phyloP scores from a whole-genome alignment of 1,284 basidiomycete genomes.

The Athelia sp. region DNA sequence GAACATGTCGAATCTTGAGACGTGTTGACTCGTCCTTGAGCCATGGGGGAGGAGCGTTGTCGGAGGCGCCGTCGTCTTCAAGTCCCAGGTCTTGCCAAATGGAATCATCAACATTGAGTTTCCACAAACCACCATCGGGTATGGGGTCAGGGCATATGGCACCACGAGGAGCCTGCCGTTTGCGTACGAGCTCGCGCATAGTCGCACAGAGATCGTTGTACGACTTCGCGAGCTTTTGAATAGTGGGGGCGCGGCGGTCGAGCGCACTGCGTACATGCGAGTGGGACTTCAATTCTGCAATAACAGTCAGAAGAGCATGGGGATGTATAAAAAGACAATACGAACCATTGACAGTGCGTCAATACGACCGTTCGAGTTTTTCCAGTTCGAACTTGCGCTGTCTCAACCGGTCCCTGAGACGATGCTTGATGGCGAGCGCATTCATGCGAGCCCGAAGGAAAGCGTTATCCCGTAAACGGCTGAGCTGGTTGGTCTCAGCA shows the following conservation, averaged over 20 bases:
- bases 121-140: slow-evolving; percentile 1
- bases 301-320: background rate
- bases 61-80: background rate
- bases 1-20: background rate
- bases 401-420: slow-evolving; percentile 14
- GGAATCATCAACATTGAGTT: slow-evolving; percentile 9
- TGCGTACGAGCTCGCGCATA: slow-evolving; percentile 1
- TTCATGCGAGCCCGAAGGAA: slow-evolving; percentile 15
- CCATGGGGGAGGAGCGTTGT: background rate
- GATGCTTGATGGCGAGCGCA: slow-evolving; percentile 16
- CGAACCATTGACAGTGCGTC: slow-evolving; percentile 4
- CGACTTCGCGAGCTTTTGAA: slow-evolving; percentile 2
- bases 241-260: slow-evolving; percentile 2
- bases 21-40: background rate
- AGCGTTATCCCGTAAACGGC: slow-evolving; percentile 3
- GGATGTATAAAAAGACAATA: background rate
- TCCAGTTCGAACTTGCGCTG: slow-evolving; percentile 21
- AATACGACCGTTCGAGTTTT: slow-evolving; percentile 12
- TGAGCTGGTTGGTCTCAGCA: background rate
- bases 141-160: slow-evolving; percentile 3
- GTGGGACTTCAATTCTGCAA: background rate
- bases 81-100: slow-evolving; percentile 10
- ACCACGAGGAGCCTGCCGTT: background rate
- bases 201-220: slow-evolving; percentile 7
- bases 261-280: slow-evolving; percentile 4